Evolutionary conservation across 306 rosid species (phyloP).

Genomic region (Cucumis melo): DNA sequence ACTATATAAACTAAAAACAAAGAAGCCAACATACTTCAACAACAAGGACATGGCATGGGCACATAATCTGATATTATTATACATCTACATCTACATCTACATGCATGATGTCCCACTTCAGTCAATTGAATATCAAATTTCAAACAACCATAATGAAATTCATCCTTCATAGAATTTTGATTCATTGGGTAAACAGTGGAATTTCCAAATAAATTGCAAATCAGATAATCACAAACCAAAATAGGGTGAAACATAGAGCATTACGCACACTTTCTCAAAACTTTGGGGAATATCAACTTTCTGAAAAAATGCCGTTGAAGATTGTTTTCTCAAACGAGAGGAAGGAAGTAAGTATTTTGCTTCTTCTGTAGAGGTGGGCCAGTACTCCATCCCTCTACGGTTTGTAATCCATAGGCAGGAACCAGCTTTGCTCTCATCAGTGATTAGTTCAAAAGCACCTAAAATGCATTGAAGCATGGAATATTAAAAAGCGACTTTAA

Average conservation of each 20-base stretch:
- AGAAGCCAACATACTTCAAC: background rate
- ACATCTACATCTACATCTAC: background rate
- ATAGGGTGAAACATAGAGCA: background rate
- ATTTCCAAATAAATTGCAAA: background rate
- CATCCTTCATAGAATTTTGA: background rate
- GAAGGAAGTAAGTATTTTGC: slow-evolving; percentile 32
- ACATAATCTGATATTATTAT: background rate
- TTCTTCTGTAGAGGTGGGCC: slow-evolving; percentile 76
- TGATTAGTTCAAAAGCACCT: slow-evolving; percentile 88
- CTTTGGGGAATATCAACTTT: slow-evolving; percentile 45
- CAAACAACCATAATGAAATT: background rate
- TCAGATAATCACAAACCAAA: background rate
- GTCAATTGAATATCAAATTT: background rate
- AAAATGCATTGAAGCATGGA: slow-evolving; percentile 15
- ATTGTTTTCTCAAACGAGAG: slow-evolving; percentile 25
- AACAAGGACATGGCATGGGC: background rate
- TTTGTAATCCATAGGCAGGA: slow-evolving; percentile 85
- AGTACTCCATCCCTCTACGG: slow-evolving; percentile 87
- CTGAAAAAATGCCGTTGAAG: slow-evolving; percentile 29
- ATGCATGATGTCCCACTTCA: background rate
- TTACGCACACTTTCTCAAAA: slow-evolving; percentile 74
- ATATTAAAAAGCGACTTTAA: slow-evolving; percentile 10
- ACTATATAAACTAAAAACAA: slow-evolving; percentile 7
- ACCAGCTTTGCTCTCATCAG: slow-evolving; percentile 82
- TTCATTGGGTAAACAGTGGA: background rate